Evolutionary conservation across 441 rosid species (phyloP), one percentile per base, ranked within the genome.

Genomic region (Gossypium trilobum): DNA sequence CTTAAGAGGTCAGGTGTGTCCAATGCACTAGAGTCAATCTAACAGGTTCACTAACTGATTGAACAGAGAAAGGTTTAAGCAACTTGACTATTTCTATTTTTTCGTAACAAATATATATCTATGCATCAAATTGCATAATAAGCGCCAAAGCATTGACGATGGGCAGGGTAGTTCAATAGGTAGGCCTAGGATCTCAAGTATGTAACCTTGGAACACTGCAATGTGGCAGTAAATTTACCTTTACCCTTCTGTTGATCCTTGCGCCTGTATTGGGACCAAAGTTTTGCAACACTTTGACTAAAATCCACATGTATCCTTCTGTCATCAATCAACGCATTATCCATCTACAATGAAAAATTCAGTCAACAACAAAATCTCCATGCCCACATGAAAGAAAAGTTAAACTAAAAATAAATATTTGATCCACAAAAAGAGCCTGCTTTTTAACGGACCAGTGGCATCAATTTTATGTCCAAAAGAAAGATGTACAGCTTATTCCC

Each of bases 221-320:
- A 19, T 25, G 2, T 14, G 29, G 56, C 23, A 23, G 39, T 46
- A 65, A 25, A 42, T 59, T 20, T 80, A 88, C 95, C 95, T 84
- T 84, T 84, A 70, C 84, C 86, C 56, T 20, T 80, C 55, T 83
- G 89, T 48, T 78, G 79, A 77, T 77, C 87, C 82, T 78, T 93
- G 71, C 85, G 87, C 79, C 88, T 80, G 79, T 75, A 95, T 68
- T 89, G 91, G 72, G 88, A 80, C 98, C 98, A 92, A 73, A 87
- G 91, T 78, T 85, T 91, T 58, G 99, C 75, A 71, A 95, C 99
- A 85, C 98, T 93, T 74, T 95, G 98, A 84, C 98, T 91, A 73
- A 93, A 93, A 81, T 91, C 97, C 59, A 91, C 98, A 77, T 91
- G 92, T 78, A 93, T 84, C 84, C 98, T 90, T 83, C 98, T 84